Percentiles rank a stretch among this genome's conserved stretches.
phyloP scores from a whole-genome alignment of 768 basidiomycete genomes.

The Obba rivulosa region DNA sequence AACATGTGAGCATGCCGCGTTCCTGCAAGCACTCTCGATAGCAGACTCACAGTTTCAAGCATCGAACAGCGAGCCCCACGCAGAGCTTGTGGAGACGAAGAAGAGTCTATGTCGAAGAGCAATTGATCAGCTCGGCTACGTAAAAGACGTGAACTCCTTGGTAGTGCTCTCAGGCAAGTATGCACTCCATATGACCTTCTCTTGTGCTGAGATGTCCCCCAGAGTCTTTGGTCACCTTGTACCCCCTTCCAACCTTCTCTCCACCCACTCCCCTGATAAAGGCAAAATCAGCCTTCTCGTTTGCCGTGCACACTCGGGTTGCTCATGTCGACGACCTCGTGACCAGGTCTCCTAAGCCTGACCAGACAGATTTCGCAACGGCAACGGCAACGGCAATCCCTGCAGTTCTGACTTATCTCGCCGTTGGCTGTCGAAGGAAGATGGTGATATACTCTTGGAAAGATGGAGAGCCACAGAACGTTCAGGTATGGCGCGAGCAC shows the following conservation, averaged over 20 bases:
- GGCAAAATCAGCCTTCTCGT: conserved; percentile 79
- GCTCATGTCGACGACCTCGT: conserved; percentile 32
- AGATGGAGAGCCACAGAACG: conserved; percentile 73
- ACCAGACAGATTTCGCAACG: conserved; percentile 13
- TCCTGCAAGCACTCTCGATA: neutral
- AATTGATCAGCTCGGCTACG: conserved; percentile 84
- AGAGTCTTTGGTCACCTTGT: conserved; percentile 75
- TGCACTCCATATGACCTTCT: neutral
- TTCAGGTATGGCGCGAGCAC: conserved; percentile 43
- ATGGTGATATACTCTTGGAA: conserved; percentile 83
- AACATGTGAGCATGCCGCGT: conserved; percentile 29
- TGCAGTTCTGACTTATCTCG: conserved; percentile 65
- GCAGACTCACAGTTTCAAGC: conserved; percentile 2
- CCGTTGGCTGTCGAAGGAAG: conserved; percentile 82
- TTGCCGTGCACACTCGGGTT: conserved; percentile 65
- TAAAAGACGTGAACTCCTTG: conserved; percentile 83
- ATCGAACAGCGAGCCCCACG: conserved; percentile 27
- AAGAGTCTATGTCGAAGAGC: conserved; percentile 58
- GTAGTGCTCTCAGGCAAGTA: conserved; percentile 75
- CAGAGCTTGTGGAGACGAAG: conserved; percentile 57
- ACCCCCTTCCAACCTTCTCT: conserved; percentile 66
- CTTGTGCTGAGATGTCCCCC: neutral
- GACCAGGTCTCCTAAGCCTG: conserved; percentile 14
- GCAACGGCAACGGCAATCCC: conserved; percentile 55
- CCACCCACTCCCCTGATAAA: conserved; percentile 69